Percentiles rank a stretch among this genome's conserved stretches.
These are phyloP conservation scores for Crithidia fasciculata DNA, from an alignment of 208 protist species.

Conservation along the genomic window DNA sequence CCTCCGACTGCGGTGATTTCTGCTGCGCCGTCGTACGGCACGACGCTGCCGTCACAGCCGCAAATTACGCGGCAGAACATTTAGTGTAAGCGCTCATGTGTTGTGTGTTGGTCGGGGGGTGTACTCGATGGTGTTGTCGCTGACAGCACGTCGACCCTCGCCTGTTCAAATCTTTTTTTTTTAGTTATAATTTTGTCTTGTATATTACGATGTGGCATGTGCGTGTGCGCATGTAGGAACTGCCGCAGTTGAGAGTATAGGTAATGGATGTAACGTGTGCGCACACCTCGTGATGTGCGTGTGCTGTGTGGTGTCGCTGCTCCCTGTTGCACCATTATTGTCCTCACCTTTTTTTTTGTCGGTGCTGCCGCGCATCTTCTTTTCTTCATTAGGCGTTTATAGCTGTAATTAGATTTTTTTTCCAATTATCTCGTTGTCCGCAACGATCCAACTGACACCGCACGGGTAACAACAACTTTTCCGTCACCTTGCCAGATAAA, in stretches of 20 bases:
- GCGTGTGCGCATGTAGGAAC: not conserved
- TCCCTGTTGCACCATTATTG: too few relatives aligned
- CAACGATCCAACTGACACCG: too few relatives aligned
- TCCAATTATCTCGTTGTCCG: too few relatives aligned
- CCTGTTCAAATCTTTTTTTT: not conserved
- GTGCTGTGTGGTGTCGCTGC: not conserved
- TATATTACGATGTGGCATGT: not conserved
- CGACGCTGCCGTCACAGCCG: conserved; percentile 2
- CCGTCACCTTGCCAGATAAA: too few relatives aligned
- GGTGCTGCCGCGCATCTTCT: too few relatives aligned
- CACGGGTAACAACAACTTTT: too few relatives aligned
- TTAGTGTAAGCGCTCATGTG: not conserved
- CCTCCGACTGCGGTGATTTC: not conserved
- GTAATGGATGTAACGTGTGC: too few relatives aligned
- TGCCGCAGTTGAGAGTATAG: too few relatives aligned
- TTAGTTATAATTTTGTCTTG: not conserved
- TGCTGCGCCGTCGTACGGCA: conserved; percentile 19
- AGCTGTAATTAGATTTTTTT: too few relatives aligned
- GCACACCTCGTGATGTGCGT: not conserved
- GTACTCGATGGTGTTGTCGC: not conserved
- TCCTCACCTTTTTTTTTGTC: too few relatives aligned
- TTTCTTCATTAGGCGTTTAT: too few relatives aligned
- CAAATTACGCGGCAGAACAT: too few relatives aligned
- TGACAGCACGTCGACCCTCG: not conserved
- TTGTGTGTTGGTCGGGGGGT: not conserved